phyloP scores from a whole-genome alignment of 257 asterid species.

The Capsicum pubescens region DNA sequence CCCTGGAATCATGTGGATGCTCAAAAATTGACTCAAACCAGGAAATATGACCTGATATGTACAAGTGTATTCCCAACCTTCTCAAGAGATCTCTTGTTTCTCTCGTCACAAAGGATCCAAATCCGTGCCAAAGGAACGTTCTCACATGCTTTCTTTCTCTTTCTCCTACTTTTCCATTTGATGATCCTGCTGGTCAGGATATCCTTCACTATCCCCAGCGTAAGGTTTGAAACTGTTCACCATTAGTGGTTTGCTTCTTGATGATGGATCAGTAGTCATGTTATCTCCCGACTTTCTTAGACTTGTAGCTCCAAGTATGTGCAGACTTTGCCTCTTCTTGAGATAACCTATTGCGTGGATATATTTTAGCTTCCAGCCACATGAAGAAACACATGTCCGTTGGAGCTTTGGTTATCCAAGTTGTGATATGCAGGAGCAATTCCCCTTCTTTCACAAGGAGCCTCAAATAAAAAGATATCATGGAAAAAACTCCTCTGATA shows the following conservation, averaged over 20 bases:
- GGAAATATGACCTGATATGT: constrained; percentile 5
- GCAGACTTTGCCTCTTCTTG: constrained; percentile 21
- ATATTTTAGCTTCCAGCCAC: not conserved
- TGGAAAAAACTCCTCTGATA: not conserved
- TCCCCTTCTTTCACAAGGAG: not conserved
- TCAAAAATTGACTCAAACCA: not conserved
- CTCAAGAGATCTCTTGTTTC: constrained; percentile 7
- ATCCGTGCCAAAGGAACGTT: not conserved
- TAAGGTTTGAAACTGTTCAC: not conserved
- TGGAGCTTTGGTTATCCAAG: not conserved
- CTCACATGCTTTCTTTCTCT: constrained; percentile 7
- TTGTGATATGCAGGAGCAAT: not conserved
- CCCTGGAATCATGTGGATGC: not conserved
- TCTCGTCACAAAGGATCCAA: not conserved
- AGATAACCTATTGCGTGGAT: not conserved
- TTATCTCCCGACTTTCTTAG: not conserved
- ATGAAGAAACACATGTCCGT: not conserved
- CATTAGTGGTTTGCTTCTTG: not conserved
- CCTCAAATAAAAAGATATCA: not conserved
- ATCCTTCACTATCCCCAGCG: not conserved
- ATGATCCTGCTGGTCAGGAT: not conserved
- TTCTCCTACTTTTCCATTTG: not conserved
- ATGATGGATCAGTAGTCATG: not conserved
- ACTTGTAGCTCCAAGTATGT: not conserved
- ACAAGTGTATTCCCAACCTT: not conserved